phyloP scores from a whole-genome alignment of 2,329 filamentous ascomycete genomes.

The Aspergillus ochraceoroseus region DNA sequence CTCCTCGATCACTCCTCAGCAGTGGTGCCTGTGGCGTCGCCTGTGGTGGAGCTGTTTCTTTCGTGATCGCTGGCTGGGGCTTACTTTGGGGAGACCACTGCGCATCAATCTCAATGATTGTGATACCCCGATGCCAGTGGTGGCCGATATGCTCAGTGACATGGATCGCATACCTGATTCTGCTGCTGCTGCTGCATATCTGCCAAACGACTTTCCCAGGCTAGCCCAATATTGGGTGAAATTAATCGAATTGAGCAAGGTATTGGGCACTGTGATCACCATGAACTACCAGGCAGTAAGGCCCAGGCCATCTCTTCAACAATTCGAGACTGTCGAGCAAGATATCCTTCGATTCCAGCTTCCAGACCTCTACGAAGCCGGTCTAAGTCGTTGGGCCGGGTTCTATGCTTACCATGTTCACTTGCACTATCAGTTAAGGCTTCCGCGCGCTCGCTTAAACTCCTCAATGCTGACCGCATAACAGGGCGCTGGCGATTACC shows the following conservation, averaged over 20 bases:
- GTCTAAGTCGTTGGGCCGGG: conserved; percentile 11
- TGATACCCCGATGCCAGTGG: conserved; percentile 31
- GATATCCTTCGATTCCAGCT: conserved; percentile 19
- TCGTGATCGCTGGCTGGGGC: conserved; percentile 41
- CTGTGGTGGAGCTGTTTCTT: conserved; percentile 43
- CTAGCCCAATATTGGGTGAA: conserved; percentile 27
- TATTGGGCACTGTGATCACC: conserved; percentile 25
- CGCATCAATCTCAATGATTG: conserved; percentile 39
- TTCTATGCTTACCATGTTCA: conserved; percentile 28
- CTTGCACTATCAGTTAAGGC: conserved; percentile 28
- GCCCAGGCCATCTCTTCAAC: conserved; percentile 15
- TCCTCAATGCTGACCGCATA: conserved; percentile 6
- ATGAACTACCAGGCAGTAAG: conserved; percentile 24
- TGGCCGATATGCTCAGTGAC: conserved; percentile 28
- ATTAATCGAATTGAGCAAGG: conserved; percentile 25
- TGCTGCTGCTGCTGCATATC: conserved; percentile 20
- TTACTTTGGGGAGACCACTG: conserved; percentile 40
- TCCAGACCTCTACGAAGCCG: conserved; percentile 17
- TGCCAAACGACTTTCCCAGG: conserved; percentile 18
- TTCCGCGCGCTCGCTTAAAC: not conserved
- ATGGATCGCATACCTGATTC: conserved; percentile 11
- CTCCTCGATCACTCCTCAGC: conserved; percentile 20
- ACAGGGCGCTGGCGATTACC: conserved; percentile 26
- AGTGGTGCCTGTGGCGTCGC: conserved; percentile 34
- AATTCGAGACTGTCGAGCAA: conserved; percentile 24